Evolutionary conservation across 257 asterid species (phyloP).

Genomic region (Solanum clarkiae): DNA sequence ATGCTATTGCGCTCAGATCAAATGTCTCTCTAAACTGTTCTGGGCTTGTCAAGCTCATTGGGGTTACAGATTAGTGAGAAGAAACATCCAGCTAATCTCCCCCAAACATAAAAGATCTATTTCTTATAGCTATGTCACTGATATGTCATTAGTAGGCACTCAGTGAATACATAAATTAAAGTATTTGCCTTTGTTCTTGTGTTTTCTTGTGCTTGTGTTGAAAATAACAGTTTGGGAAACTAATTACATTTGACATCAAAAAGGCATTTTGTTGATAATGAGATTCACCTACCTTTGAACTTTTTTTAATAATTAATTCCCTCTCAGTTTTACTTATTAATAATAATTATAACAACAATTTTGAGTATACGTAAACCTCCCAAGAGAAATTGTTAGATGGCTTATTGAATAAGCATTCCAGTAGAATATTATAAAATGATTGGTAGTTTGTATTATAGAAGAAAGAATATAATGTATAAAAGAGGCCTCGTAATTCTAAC

Average conservation of each 20-base stretch:
- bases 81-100: conserved; percentile 2
- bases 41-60: conserved; percentile 14
- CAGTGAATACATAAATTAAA: background rate
- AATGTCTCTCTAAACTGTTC: conserved; percentile 33
- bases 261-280: background rate
- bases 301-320: no score
- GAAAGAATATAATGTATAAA: background rate
- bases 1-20: conserved; percentile 48
- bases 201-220: background rate
- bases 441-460: background rate
- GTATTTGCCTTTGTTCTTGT: background rate
- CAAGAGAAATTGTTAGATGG: background rate
- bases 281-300: background rate
- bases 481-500: background rate
- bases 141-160: background rate
- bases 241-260: background rate
- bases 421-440: background rate
- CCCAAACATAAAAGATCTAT: background rate
- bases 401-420: background rate
- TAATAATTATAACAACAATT: no score
- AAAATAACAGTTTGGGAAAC: background rate
- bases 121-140: background rate
- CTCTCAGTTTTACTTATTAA: background rate
- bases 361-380: background rate
- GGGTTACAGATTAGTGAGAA: conserved; percentile 40